phyloP scores from a whole-genome alignment of 2,329 filamentous ascomycete species.

The Didymella segeticola region DNA sequence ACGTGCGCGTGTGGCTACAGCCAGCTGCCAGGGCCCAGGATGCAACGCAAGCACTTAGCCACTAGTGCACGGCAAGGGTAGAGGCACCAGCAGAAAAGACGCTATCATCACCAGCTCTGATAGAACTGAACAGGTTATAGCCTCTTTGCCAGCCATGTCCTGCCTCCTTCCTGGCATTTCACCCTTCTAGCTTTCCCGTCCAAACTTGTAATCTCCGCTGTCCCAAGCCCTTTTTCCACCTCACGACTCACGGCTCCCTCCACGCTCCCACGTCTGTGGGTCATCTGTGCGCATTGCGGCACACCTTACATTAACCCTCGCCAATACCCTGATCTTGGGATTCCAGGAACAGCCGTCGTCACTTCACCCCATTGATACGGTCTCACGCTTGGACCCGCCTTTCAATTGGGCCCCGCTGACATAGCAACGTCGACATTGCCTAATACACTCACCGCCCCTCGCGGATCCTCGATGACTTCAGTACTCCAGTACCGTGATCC shows the following conservation, averaged over 20 bases:
- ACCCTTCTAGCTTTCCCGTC: slow-evolving; percentile 18
- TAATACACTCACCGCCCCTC: slow-evolving; percentile 43
- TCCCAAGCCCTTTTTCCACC: slow-evolving; percentile 17
- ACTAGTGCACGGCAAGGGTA: slow-evolving; percentile 34
- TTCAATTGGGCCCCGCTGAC: slow-evolving; percentile 36
- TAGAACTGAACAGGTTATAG: slow-evolving; percentile 42
- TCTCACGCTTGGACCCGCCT: slow-evolving; percentile 36
- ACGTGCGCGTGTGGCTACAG: slow-evolving; percentile 46
- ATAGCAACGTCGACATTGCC: slow-evolving; percentile 38
- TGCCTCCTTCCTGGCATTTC: slow-evolving; percentile 29
- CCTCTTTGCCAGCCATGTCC: slow-evolving; percentile 42
- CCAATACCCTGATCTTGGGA: slow-evolving; percentile 29
- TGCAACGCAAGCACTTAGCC: slow-evolving; percentile 37
- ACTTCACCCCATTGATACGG: slow-evolving; percentile 30
- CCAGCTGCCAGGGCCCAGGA: slow-evolving; percentile 40
- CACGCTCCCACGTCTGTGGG: slow-evolving; percentile 26
- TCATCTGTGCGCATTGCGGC: slow-evolving; percentile 32
- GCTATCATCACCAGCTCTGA: slow-evolving; percentile 44
- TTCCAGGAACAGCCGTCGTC: slow-evolving; percentile 33
- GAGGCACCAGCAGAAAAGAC: slow-evolving; percentile 25
- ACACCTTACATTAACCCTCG: slow-evolving; percentile 34
- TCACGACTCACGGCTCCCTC: slow-evolving; percentile 17
- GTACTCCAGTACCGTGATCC: slow-evolving; percentile 49
- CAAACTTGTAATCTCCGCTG: slow-evolving; percentile 27
- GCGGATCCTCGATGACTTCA: slow-evolving; percentile 51